phyloP scores from a whole-genome alignment of 2,329 filamentous ascomycete genomes.

The Phialemoniopsis sp. region DNA sequence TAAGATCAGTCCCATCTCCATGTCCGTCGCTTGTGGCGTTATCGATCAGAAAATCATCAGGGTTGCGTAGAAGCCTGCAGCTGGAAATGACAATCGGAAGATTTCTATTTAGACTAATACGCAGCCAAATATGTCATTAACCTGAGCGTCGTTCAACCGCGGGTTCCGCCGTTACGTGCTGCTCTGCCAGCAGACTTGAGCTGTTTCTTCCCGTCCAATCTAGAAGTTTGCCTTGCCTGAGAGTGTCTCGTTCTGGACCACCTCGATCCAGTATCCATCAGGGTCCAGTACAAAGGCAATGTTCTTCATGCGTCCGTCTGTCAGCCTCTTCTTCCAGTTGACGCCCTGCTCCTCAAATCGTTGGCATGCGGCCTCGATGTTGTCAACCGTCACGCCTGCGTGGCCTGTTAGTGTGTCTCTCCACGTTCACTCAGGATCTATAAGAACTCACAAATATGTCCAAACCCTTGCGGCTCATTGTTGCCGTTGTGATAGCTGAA shows the following conservation, averaged over 20 bases:
- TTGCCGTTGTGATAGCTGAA: conserved; percentile 95
- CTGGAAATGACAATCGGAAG: no score
- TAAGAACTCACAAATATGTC: conserved; percentile 72
- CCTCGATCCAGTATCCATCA: conserved; percentile 79
- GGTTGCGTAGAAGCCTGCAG: no score
- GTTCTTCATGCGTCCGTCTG: conserved; percentile 89
- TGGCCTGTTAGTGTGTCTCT: not conserved
- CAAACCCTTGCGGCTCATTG: conserved; percentile 85
- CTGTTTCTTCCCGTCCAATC: conserved; percentile 15
- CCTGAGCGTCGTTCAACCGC: no score
- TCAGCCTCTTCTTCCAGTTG: conserved; percentile 92
- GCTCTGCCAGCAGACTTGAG: no score
- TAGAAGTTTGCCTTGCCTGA: conserved; percentile 49
- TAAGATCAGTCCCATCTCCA: no score
- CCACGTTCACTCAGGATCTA: not conserved
- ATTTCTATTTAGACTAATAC: no score
- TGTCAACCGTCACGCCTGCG: conserved; percentile 75
- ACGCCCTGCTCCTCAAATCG: conserved; percentile 79
- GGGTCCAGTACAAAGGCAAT: conserved; percentile 89
- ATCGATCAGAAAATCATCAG: no score
- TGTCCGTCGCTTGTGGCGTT: no score
- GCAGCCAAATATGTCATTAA: no score
- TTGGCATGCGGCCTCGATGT: conserved; percentile 81
- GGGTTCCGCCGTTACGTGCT: no score
- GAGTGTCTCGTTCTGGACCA: conserved; percentile 74